phyloP scores from a whole-genome alignment of 495 filamentous ascomycete genomes.

The Neurospora sp. region DNA sequence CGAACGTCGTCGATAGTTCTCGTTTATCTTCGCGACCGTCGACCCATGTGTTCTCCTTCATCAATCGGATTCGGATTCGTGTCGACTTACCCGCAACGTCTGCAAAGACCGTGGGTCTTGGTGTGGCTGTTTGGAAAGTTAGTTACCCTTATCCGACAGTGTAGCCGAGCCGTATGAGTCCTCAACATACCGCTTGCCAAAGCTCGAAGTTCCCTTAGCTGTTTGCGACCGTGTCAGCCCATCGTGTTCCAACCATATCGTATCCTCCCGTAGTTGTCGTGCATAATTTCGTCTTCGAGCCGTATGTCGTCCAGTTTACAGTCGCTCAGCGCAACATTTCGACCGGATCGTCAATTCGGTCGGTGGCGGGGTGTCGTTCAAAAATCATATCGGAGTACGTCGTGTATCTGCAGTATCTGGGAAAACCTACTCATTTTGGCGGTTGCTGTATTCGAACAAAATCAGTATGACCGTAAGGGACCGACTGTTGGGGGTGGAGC shows the following conservation, averaged over 20 bases:
- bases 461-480: conserved; percentile 10
- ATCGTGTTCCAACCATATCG: not conserved
- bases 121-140: conserved; percentile 54
- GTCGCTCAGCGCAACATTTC: not conserved
- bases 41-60: not conserved
- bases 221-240: conserved; percentile 24
- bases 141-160: conserved; percentile 3
- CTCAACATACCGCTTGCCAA: conserved; percentile 65
- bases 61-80: conserved; percentile 4
- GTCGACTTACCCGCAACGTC: conserved; percentile 86
- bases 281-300: not conserved
- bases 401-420: conserved; percentile 4
- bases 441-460: conserved; percentile 16
- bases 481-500: not conserved
- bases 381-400: not conserved
- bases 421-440: conserved; percentile 35
- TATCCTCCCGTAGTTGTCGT: not conserved
- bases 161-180: not conserved
- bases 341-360: not conserved
- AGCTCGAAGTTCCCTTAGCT: conserved; percentile 91
- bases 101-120: conserved; percentile 98
- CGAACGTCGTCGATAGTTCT: not conserved
- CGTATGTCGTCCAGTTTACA: not conserved
- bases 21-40: not conserved
- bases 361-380: not conserved